phyloP scores from a whole-genome alignment of 805 yeast species.

The Sugiyamaella chiloensis region DNA sequence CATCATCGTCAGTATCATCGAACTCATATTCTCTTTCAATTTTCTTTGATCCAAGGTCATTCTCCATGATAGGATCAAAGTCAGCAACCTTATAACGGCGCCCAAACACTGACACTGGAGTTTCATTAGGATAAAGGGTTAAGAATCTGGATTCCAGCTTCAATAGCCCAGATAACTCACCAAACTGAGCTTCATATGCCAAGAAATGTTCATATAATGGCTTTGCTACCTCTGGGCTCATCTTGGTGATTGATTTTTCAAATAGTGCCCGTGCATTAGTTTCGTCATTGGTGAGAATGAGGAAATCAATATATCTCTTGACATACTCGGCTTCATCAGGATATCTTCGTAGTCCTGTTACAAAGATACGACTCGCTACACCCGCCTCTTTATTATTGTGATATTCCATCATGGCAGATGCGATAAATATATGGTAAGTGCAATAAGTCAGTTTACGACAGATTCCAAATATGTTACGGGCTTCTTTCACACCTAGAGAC shows the following conservation, averaged over 20 bases:
- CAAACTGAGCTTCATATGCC: slow-evolving; percentile 63
- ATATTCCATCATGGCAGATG: slow-evolving; percentile 78
- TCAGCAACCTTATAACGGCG: slow-evolving; percentile 32
- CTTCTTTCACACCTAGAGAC: slow-evolving; percentile 61
- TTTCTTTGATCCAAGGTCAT: slow-evolving; percentile 19
- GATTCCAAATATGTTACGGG: slow-evolving; percentile 66
- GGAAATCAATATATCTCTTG: slow-evolving; percentile 65
- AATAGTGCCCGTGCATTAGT: slow-evolving; percentile 75
- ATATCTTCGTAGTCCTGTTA: slow-evolving; percentile 65
- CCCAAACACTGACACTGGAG: slow-evolving; percentile 37
- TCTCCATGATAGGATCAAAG: slow-evolving; percentile 21
- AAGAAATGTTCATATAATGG: slow-evolving; percentile 57
- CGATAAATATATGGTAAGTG: slow-evolving; percentile 75
- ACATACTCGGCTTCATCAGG: slow-evolving; percentile 59
- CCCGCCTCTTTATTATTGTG: slow-evolving; percentile 53
- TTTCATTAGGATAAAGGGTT: slow-evolving; percentile 62
- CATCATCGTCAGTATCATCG: slow-evolving; percentile 7
- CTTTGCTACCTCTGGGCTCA: slow-evolving; percentile 40
- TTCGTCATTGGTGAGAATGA: slow-evolving; percentile 66
- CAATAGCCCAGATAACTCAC: slow-evolving; percentile 64
- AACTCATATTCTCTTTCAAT: slow-evolving; percentile 7
- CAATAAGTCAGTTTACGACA: slow-evolving; percentile 61
- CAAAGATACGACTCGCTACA: slow-evolving; percentile 73
- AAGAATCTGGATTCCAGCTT: slow-evolving; percentile 64
- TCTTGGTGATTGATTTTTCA: slow-evolving; percentile 67